These are phyloP conservation scores for Colletotrichum orchidophilum DNA, from an alignment of 2,329 filamentous ascomycete genomes.

Conservation along the genomic window DNA sequence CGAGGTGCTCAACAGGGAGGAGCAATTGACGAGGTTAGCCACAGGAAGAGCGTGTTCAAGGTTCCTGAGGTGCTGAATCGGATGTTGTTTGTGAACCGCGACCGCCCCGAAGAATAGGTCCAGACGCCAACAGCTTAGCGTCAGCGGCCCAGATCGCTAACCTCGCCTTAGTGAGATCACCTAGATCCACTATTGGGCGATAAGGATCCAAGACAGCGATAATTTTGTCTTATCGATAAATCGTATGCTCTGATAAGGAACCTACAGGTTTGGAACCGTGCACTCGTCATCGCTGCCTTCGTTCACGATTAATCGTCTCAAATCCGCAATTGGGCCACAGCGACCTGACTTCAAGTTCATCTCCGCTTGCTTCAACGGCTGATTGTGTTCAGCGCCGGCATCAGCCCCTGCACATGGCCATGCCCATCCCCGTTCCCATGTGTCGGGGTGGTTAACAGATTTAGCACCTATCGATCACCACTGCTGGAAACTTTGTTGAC, in stretches of 20 bases:
- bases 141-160: background rate
- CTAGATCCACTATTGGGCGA: background rate
- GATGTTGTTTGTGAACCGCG: conserved; percentile 34
- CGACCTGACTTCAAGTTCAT: background rate
- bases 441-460: background rate
- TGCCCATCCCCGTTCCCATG: background rate
- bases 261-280: background rate
- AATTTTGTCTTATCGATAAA: background rate
- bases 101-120: conserved; percentile 3
- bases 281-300: background rate
- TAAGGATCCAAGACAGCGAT: conserved; percentile 2
- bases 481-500: background rate
- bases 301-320: background rate
- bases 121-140: conserved; percentile 19
- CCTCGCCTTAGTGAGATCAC: conserved; percentile 15
- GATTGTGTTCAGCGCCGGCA: background rate
- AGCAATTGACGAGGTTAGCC: background rate
- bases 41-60: conserved; percentile 2
- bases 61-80: conserved; percentile 12
- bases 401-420: background rate
- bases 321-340: background rate
- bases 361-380: conserved; percentile 1
- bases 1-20: background rate
- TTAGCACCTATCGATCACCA: background rate
- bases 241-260: background rate